phyloP scores from a whole-genome alignment of 768 basidiomycete species.

The Suillus subluteus region DNA sequence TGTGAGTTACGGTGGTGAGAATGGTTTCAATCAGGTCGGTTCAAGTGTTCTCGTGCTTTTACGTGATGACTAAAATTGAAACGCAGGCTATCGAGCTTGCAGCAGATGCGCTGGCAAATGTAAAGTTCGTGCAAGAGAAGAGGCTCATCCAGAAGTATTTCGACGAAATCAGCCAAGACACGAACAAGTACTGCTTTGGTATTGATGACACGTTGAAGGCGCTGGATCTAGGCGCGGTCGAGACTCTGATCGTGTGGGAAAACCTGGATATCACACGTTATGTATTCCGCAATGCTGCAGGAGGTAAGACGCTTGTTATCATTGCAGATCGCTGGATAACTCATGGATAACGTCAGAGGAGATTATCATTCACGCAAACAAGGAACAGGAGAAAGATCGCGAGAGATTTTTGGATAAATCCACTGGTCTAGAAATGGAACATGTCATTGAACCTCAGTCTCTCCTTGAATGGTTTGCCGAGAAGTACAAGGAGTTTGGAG shows the following conservation, averaged over 20 bases:
- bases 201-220: constrained; percentile 96
- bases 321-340: neutral
- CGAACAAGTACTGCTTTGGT: constrained; percentile 96
- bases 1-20: constrained; percentile 98
- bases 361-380: constrained; percentile 74
- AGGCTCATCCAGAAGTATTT: constrained; percentile 97
- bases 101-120: constrained; percentile 93
- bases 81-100: constrained; percentile 93
- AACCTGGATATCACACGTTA: constrained; percentile 92
- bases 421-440: constrained; percentile 96
- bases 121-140: constrained; percentile 99
- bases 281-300: constrained; percentile 87
- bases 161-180: constrained; percentile 98
- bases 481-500: constrained; percentile 97
- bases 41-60: neutral
- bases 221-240: constrained; percentile 93
- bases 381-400: constrained; percentile 89
- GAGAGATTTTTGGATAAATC: constrained; percentile 96
- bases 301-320: constrained; percentile 52
- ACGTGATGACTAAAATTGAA: constrained; percentile 13
- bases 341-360: constrained; percentile 59
- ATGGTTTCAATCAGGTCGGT: constrained; percentile 97
- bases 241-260: constrained; percentile 99
- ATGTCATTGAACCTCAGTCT: constrained; percentile 74
- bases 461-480: constrained; percentile 99